Evolutionary conservation across 768 basidiomycete species (phyloP), one percentile per base, ranked within the genome.

Genomic region (Cyathus striatus): DNA sequence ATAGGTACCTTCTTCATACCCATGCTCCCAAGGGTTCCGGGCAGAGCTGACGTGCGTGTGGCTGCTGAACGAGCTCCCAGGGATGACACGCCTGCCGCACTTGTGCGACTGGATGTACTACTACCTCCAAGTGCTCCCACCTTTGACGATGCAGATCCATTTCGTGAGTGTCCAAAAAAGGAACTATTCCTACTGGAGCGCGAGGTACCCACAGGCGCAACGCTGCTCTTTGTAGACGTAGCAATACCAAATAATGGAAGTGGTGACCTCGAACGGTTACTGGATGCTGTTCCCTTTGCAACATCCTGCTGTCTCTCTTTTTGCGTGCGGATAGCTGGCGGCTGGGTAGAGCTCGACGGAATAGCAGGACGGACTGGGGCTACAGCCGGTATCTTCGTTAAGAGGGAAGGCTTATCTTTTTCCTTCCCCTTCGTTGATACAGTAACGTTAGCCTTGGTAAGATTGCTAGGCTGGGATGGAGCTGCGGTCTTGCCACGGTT

Each of bases 401-500:
- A 24, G 17, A 23, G 26, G 56, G 52, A 9, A 54, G 52, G 25
- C 42, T 48, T 45, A 49, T 26, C 33, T 41, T 53, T n/a, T n/a
- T n/a, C n/a, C n/a, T n/a, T n/a, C n/a, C n/a, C n/a, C 23, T 49
- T 48, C 41, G 23, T 13, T 17, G 18, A 24, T 10, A 33, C 9
- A 12, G 44, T 38, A 13, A 47, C 42, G 22, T 21, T 47, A 21
- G 59, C 38, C 46, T 63, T 59, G 20, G 57, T 56, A 43, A 57
- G 58, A 26, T 48, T 54, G 22, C 51, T 57, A 1, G 62, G 45
- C 17, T 54, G 48, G 6, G 58, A 40, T 13, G 60, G 30, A 6
- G 59, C 33, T n/a, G 56, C 48, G 6, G 62, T 32, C 51, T 70
- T 73, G 6, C 68, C 77, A 49, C 83, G 69, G 51, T 78, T 80